Base-by-base conservation (phyloP, 2,329 filamentous ascomycete species). In the Exophiala sp. region DNA sequence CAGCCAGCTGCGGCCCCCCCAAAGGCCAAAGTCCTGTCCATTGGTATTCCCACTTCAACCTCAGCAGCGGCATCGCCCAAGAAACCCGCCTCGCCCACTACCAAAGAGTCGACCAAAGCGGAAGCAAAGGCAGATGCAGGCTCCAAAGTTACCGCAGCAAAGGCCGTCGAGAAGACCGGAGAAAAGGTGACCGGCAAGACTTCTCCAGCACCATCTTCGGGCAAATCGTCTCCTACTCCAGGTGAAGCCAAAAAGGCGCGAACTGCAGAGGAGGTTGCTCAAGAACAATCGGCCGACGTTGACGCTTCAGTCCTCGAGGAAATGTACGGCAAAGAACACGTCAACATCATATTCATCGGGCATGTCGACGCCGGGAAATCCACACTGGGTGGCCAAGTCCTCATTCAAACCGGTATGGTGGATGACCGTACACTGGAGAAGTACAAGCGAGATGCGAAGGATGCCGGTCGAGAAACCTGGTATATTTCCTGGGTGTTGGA, bases 311-410 rank as follows among this genome's bases (percentile, higher is more conserved):
- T 88, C 0, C 74, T 98, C 53, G 88, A 89, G 68, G 91, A 97
- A 68, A 93, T 98, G 55, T 98, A 75, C 68, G 93, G 93, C 66
- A 96, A 97, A 56, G 74, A 85, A 66, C 82, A 85, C 62, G 78
- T 98, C 64, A 98, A 98, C 71, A 85, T 98, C 61, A 95, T 97
- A 59, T 96, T 97, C 72, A 86, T 97, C 65, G 91, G 93, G 44
- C 93, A 98, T 77, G 94, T 98, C 63, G 93, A 98, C 74, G 93
- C 93, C 45, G 93, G 93, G 62, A 98, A 98, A 74, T 96, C 89
- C 32, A 98, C 93, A 2, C 78, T 98, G 4, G 93, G 93, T 66
- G 93, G 93, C 43, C 87, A 87, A 45, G 95, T 98, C 57, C 77
- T 98, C 11, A 95, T 93, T 68, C 82, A 82, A 45, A 96, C 91